Evolutionary conservation across 768 basidiomycete species (phyloP).

Genomic region (Harrya chromipes): DNA sequence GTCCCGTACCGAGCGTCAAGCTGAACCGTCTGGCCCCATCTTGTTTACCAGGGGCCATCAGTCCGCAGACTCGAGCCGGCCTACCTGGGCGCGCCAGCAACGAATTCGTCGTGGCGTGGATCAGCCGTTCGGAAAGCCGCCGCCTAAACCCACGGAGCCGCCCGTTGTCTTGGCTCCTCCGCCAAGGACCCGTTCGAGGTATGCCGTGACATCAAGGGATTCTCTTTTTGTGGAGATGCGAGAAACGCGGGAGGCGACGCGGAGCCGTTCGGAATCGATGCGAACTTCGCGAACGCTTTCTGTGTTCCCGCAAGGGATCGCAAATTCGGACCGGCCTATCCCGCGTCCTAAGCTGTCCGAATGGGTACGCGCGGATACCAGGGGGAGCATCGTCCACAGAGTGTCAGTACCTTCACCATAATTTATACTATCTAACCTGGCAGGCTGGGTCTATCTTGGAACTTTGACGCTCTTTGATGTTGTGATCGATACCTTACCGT

Average conservation of each 20-base stretch:
- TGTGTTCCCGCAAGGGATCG: conserved; percentile 40
- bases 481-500: background rate
- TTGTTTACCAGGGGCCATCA: conserved; percentile 16
- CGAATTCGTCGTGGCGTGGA: conserved; percentile 53
- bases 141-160: conserved; percentile 18
- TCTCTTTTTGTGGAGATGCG: conserved; percentile 35
- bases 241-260: conserved; percentile 27
- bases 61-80: conserved; percentile 31
- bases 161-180: conserved; percentile 30
- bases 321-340: conserved; percentile 54
- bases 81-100: conserved; percentile 49
- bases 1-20: conserved; percentile 22
- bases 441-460: conserved; percentile 3
- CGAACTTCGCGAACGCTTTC: conserved; percentile 13
- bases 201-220: conserved; percentile 17
- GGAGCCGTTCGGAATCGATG: conserved; percentile 13
- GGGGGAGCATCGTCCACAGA: conserved; percentile 23
- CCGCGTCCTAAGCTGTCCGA: conserved; percentile 48
- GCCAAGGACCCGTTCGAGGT: conserved; percentile 30
- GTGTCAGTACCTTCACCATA: conserved; percentile 15
- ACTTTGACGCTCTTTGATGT: background rate
- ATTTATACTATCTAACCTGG: conserved; percentile 3
- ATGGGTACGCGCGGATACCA: conserved; percentile 50
- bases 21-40: conserved; percentile 13
- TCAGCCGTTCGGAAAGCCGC: conserved; percentile 43